phyloP scores from a whole-genome alignment of 306 rosid species.

The Fragaria nilgerrensis region DNA sequence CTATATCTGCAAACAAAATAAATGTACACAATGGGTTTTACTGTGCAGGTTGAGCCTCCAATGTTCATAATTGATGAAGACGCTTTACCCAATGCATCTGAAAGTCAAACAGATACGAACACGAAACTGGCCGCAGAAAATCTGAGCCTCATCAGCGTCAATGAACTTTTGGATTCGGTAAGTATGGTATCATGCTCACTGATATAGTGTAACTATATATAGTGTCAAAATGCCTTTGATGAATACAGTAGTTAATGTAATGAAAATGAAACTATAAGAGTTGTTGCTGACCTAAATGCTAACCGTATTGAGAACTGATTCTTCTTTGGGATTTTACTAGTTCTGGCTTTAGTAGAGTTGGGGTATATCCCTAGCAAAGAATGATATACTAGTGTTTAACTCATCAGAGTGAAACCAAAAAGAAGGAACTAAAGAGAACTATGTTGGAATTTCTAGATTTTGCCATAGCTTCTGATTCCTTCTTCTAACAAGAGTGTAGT shows the following conservation, averaged over 20 bases:
- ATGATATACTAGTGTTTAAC: background rate
- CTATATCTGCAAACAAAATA: background rate
- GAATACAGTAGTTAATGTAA: background rate
- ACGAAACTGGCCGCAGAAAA: constrained; percentile 30
- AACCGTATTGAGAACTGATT: background rate
- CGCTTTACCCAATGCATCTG: constrained; percentile 31
- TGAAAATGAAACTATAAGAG: background rate
- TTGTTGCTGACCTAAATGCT: background rate
- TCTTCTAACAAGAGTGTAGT: background rate
- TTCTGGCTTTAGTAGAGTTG: background rate
- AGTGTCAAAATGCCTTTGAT: background rate
- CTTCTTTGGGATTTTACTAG: background rate
- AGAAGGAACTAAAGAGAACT: background rate
- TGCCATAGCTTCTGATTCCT: background rate
- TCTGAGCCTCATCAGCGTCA: constrained; percentile 55
- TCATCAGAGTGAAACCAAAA: background rate
- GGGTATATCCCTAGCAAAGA: background rate
- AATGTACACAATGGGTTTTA: constrained; percentile 19
- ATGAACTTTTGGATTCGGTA: constrained; percentile 69
- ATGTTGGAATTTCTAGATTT: background rate
- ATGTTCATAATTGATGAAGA: constrained; percentile 58
- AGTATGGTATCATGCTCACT: constrained; percentile 20
- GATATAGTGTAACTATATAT: background rate
- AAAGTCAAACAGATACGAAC: constrained; percentile 34
- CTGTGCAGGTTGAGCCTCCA: constrained; percentile 59